Conservation (phyloP, 75 land plant species). For the Cunninghamia lanceolata region DNA sequence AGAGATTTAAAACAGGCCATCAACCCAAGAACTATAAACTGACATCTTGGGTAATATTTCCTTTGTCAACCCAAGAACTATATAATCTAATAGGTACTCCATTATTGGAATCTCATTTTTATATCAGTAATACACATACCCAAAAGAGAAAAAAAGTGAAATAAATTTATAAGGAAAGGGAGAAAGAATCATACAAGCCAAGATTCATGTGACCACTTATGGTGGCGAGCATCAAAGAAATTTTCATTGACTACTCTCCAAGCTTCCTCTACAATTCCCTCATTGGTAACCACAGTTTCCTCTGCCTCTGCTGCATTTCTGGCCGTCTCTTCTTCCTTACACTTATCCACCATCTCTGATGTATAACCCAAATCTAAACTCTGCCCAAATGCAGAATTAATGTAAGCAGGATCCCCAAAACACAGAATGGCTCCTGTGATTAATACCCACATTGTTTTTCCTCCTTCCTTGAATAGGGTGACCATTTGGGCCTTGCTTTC, state of each 20-base stretch:
- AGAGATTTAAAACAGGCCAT: background rate
- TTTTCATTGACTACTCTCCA: conserved; percentile 86
- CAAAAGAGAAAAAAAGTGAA: background rate
- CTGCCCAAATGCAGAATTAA: background rate
- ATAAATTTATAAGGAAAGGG: background rate
- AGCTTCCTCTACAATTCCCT: conserved; percentile 86
- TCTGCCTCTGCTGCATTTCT: conserved; percentile 4
- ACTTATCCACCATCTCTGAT: conserved; percentile 11
- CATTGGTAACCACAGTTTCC: conserved; percentile 43
- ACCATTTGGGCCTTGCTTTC: background rate
- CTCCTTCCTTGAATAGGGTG: background rate
- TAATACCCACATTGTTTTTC: background rate
- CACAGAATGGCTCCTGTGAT: background rate
- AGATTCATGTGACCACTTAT: conserved; percentile 71
- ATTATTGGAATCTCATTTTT: no score
- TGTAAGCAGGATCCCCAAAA: background rate
- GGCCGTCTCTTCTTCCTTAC: conserved; percentile 14
- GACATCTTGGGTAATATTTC: background rate
- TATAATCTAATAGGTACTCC: no score
- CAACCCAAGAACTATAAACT: background rate
- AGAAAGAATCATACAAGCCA: conserved; percentile 61
- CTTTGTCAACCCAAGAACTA: background rate
- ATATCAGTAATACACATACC: background rate
- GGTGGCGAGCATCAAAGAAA: conserved; percentile 67
- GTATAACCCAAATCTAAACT: background rate